Base-by-base conservation (phyloP, 441 rosid species). In the Populus hybrid region DNA sequence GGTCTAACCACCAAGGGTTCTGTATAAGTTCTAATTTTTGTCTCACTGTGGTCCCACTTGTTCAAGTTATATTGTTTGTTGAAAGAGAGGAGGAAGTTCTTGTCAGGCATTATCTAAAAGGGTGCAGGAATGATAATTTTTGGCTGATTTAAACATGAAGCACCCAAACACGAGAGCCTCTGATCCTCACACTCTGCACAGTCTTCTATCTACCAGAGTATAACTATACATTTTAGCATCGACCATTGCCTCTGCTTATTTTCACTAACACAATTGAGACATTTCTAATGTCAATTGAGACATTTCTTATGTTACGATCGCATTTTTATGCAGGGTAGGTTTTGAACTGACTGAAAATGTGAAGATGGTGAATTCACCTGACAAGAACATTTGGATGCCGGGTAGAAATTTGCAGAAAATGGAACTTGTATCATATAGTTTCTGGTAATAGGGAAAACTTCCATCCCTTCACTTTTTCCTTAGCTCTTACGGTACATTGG, bases 311-410 rank as follows among this genome's bases (percentile, higher is more conserved):
- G 14, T 14, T 78, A 1, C 4, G 36, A 21, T 61, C 7, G 61
- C 6, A 2, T 73, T 84, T 74, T 69, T 38, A 59, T 82, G 86
- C 88, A 87, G 90, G 42, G 80, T 80, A 77, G 85, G 81, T 78
- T 85, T 74, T 76, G 84, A 83, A 81, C 79, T 83, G 84, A 76
- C 79, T 72, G 66, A 83, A 82, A 76, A 70, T 82, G 81, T 75
- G 86, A 80, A 74, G 82, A 83, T 66, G 83, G 84, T 85, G 87
- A 85, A 80, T 86, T 82, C 86, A 77, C 85, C 85, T 50, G 70
- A 72, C 78, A 71, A 65, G 70, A 73, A 72, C 61, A 67, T 75
- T 80, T 70, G 72, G 70, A 77, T 75, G 79, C 77, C 73, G 84
- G 88, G 82, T 82, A 81, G 66, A 81, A 75, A 78, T 74, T 63